phyloP scores from a whole-genome alignment of 176 grass and related monocot genomes.

The Hsuehochloa calcarea region DNA sequence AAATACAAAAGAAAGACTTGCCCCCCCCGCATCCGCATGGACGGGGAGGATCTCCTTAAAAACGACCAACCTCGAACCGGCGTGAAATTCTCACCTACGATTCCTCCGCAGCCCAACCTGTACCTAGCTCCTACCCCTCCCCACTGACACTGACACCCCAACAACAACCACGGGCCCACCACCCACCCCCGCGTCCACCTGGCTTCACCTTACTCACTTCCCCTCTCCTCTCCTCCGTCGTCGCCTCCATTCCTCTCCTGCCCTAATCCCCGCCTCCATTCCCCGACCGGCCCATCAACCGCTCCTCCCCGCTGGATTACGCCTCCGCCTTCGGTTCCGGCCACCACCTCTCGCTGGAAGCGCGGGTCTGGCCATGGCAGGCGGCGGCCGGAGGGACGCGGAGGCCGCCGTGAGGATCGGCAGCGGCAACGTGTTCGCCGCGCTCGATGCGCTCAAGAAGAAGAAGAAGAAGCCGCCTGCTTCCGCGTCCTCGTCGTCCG shows the following conservation, averaged over 20 bases:
- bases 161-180: slow-evolving; percentile 24
- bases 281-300: slow-evolving; percentile 18
- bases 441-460: slow-evolving; percentile 65
- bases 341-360: not conserved
- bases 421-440: slow-evolving; percentile 64
- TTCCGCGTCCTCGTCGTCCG: not conserved
- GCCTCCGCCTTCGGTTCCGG: not conserved
- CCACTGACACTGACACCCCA: slow-evolving; percentile 16
- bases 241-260: slow-evolving; percentile 28
- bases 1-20: not conserved
- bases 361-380: slow-evolving; percentile 14
- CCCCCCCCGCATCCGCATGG: no score
- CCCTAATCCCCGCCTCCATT: not conserved
- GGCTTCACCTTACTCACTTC: slow-evolving; percentile 9
- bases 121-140: not conserved
- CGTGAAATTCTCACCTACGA: not conserved
- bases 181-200: slow-evolving; percentile 36
- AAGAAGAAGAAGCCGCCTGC: slow-evolving; percentile 46
- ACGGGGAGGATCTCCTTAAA: not conserved
- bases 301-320: not conserved
- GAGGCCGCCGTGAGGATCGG: slow-evolving; percentile 53
- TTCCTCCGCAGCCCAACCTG: not conserved
- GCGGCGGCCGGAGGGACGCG: slow-evolving; percentile 50
- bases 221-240: slow-evolving; percentile 22
- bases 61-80: not conserved